phyloP scores from a whole-genome alignment of 345 rosid species.

The Firmiana major region DNA sequence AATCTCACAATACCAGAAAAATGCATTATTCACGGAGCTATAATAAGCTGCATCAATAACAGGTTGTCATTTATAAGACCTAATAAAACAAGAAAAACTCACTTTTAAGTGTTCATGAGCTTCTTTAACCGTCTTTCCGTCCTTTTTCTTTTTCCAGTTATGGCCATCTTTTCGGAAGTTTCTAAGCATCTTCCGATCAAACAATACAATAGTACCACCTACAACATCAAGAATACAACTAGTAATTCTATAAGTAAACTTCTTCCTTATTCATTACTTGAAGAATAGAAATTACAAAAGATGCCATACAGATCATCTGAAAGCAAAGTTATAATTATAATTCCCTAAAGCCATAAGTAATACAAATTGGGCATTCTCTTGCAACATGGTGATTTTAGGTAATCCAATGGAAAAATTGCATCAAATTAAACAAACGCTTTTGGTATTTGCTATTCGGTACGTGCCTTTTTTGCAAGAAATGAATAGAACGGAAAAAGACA shows the following conservation, averaged over 20 bases:
- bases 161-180: constrained; percentile 98
- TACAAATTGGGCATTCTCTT: background rate
- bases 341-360: background rate
- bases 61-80: background rate
- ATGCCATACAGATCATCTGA: background rate
- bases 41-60: constrained; percentile 2
- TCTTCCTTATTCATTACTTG: background rate
- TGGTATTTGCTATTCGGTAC: background rate
- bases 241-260: background rate
- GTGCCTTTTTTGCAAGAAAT: no score
- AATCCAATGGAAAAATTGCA: background rate
- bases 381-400: background rate
- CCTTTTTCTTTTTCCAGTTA: constrained; percentile 98
- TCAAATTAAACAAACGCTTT: background rate
- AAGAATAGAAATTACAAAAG: background rate
- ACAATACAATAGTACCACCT: constrained; percentile 81
- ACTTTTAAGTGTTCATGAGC: constrained; percentile 99
- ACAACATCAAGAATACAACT: constrained; percentile 21
- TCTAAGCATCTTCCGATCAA: constrained; percentile 95
- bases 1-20: background rate
- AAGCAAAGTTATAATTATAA: constrained; percentile 1
- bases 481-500: background rate
- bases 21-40: background rate
- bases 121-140: constrained; percentile 96
- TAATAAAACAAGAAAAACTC: constrained; percentile 22